A percentile compares a stretch with the other conserved stretches of the same genome.
phyloP scores from a whole-genome alignment of 768 basidiomycete species.

The Ephemerocybe angulata region DNA sequence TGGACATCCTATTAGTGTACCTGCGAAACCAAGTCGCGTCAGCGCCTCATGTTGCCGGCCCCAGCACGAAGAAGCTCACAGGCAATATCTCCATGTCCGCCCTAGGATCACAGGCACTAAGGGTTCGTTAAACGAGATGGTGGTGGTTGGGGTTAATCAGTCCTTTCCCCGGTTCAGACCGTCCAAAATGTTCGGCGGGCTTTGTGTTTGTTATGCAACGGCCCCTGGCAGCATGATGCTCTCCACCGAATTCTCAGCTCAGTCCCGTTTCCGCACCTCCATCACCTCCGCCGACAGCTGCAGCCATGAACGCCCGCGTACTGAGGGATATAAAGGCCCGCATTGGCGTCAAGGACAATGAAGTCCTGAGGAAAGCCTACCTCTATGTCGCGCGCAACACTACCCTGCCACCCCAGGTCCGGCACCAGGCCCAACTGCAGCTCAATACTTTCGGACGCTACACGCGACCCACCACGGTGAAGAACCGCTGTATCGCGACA shows the following conservation, averaged over 20 bases:
- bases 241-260: not conserved
- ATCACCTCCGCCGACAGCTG: slow-evolving; percentile 13
- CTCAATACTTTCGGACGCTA: slow-evolving; percentile 82
- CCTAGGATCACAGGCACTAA: not conserved
- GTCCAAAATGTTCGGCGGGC: slow-evolving; percentile 12
- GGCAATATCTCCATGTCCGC: slow-evolving; percentile 26
- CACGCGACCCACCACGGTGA: slow-evolving; percentile 82
- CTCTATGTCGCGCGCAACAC: slow-evolving; percentile 92
- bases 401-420: slow-evolving; percentile 79
- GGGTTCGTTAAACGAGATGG: not conserved
- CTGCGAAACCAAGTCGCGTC: slow-evolving; percentile 17
- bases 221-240: slow-evolving; percentile 6
- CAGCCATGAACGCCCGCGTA: slow-evolving; percentile 45
- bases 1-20: slow-evolving; percentile 50
- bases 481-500: slow-evolving; percentile 83
- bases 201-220: slow-evolving; percentile 30
- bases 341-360: slow-evolving; percentile 64
- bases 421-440: slow-evolving; percentile 92
- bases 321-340: slow-evolving; percentile 80
- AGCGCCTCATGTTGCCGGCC: not conserved
- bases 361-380: slow-evolving; percentile 84
- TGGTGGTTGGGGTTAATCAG: not conserved
- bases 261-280: not conserved
- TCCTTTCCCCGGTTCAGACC: slow-evolving; percentile 30
- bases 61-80: slow-evolving; percentile 10